phyloP scores from a whole-genome alignment of 768 basidiomycete genomes.

The Podaxis sp. region DNA sequence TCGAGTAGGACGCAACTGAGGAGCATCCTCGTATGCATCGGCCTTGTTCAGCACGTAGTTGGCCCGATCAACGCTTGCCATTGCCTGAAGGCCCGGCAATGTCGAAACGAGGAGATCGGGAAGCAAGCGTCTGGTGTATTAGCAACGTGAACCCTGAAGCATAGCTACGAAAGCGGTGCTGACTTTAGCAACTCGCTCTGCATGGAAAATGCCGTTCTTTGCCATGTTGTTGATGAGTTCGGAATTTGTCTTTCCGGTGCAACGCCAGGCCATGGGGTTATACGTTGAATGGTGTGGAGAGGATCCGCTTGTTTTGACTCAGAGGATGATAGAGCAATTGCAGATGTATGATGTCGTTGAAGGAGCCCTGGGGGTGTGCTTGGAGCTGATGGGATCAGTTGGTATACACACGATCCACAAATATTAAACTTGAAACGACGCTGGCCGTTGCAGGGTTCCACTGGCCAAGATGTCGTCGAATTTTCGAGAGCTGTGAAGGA shows the following conservation, averaged over 20 bases:
- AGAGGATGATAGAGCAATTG: background rate
- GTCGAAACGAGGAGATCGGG: background rate
- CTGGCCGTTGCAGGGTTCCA: background rate
- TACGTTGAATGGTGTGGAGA: background rate
- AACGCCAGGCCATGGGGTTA: constrained; percentile 76
- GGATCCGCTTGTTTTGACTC: background rate
- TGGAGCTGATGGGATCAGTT: constrained; percentile 14
- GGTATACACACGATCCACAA: background rate
- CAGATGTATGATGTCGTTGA: background rate
- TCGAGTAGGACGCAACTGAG: constrained; percentile 48
- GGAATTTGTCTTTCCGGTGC: constrained; percentile 63
- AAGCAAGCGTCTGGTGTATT: background rate
- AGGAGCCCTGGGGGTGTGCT: background rate
- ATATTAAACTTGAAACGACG: background rate
- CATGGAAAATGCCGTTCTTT: constrained; percentile 50
- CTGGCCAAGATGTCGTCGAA: background rate
- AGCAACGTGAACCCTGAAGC: background rate
- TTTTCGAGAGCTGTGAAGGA: background rate
- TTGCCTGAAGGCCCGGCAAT: constrained; percentile 45
- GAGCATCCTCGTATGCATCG: constrained; percentile 76
- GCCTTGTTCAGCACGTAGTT: constrained; percentile 54
- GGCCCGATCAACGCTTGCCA: constrained; percentile 65
- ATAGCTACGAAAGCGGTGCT: constrained; percentile 18
- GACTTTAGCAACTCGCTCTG: constrained; percentile 56
- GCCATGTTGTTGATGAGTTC: constrained; percentile 74